These are phyloP conservation scores for Lunasporangiospora selenospora DNA, from an alignment of 192 early-diverging fungal genomes.

Conservation along the genomic window DNA sequence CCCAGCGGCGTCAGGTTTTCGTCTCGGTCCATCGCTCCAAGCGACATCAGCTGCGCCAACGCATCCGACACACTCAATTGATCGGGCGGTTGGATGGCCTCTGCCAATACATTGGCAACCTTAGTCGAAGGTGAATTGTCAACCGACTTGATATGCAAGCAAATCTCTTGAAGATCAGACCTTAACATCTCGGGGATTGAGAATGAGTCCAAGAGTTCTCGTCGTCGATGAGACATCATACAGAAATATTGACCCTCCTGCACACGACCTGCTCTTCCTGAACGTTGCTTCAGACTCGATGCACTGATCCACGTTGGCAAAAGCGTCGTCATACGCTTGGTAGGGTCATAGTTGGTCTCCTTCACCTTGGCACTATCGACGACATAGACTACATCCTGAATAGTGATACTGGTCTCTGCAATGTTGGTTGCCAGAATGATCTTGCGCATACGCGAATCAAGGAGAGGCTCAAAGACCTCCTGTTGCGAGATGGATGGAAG, in stretches of 20 bases:
- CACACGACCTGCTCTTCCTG: conserved; percentile 68
- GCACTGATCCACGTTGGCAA: conserved; percentile 58
- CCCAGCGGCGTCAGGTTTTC: conserved; percentile 72
- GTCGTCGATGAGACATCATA: conserved; percentile 56
- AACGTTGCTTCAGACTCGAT: conserved; percentile 62
- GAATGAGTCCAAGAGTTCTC: conserved; percentile 52
- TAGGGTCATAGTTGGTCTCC: conserved; percentile 58
- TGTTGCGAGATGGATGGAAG: conserved; percentile 66
- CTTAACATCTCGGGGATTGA: conserved; percentile 65
- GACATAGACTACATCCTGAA: conserved; percentile 74
- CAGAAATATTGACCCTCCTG: conserved; percentile 59
- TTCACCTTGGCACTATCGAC: conserved; percentile 75
- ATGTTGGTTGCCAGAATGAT: conserved; percentile 76
- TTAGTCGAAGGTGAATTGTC: conserved; percentile 42
- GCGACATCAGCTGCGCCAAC: conserved; percentile 40
- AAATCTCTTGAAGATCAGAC: conserved; percentile 58
- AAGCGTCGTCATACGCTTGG: conserved; percentile 49
- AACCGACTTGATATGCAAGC: conserved; percentile 56
- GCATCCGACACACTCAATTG: conserved; percentile 48
- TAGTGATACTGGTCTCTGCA: conserved; percentile 80
- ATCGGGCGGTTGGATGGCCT: conserved; percentile 55
- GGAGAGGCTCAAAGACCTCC: conserved; percentile 63
- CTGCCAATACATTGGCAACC: conserved; percentile 47
- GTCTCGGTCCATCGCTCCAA: conserved; percentile 48
- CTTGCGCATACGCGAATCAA: conserved; percentile 59